These are phyloP conservation scores for Sclerotiophoma versabilis DNA, from an alignment of 2,329 filamentous ascomycete species.

Conservation along the genomic window DNA sequence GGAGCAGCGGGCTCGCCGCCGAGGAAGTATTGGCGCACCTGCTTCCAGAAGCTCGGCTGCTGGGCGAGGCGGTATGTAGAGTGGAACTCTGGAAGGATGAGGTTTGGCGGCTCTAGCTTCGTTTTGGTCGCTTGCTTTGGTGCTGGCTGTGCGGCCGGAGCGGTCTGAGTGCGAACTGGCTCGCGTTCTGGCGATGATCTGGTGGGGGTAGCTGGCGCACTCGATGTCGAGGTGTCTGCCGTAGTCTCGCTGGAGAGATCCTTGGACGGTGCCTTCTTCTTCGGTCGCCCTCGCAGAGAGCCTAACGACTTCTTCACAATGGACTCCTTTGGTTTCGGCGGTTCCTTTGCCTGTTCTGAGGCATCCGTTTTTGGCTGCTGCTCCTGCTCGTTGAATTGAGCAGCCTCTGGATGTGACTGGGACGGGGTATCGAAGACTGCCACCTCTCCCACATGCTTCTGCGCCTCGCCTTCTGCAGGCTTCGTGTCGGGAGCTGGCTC, in stretches of 20 bases:
- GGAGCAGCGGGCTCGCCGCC: constrained; percentile 63
- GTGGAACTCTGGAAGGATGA: constrained; percentile 73
- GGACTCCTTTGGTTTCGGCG: constrained; percentile 27
- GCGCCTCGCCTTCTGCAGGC: constrained; percentile 65
- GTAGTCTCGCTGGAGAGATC: constrained; percentile 29
- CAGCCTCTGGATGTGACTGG: constrained; percentile 58
- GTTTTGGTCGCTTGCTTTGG: constrained; percentile 32
- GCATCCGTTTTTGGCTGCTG: constrained; percentile 29
- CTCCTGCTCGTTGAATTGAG: constrained; percentile 58
- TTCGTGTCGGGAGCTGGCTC: constrained; percentile 60
- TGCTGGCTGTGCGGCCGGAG: constrained; percentile 36
- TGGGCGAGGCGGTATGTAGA: constrained; percentile 66
- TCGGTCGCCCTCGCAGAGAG: constrained; percentile 44
- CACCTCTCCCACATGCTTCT: constrained; percentile 60
- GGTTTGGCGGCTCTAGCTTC: constrained; percentile 60
- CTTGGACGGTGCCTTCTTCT: constrained; percentile 30
- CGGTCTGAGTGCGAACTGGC: constrained; percentile 35
- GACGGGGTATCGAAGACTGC: constrained; percentile 60
- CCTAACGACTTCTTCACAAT: constrained; percentile 37
- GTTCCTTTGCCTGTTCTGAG: constrained; percentile 26
- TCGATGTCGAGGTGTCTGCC: constrained; percentile 33
- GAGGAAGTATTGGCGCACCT: constrained; percentile 50
- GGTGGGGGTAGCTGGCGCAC: constrained; percentile 48
- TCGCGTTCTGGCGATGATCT: constrained; percentile 37
- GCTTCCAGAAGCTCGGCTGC: constrained; percentile 55